A percentile compares a stretch with the other conserved stretches of the same genome.
Evolutionary conservation across 169 alveolate genomes (phyloP).

Genomic region (Plasmodium adleri): DNA sequence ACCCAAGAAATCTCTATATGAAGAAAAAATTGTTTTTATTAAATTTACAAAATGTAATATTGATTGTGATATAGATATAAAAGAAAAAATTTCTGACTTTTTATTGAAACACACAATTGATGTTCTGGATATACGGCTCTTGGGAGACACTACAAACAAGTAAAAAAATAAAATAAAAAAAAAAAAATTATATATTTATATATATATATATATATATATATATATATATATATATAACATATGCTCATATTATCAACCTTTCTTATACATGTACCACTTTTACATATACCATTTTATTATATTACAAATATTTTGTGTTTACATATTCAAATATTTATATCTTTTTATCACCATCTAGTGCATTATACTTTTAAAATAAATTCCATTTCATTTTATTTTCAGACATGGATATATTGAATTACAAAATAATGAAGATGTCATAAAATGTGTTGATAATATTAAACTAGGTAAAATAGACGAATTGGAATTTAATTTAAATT

Average conservation of each 20-base stretch:
- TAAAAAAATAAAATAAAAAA: slow-evolving; percentile 4
- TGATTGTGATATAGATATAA: slow-evolving; percentile 50
- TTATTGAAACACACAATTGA: slow-evolving; percentile 48
- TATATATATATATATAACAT: not conserved
- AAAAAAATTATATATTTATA: not conserved
- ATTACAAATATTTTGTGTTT: too few species aligned
- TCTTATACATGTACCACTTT: too few species aligned
- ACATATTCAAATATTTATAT: too few species aligned
- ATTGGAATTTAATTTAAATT: slow-evolving; percentile 47
- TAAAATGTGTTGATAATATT: slow-evolving; percentile 75
- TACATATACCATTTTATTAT: too few species aligned
- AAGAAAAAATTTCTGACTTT: slow-evolving; percentile 59
- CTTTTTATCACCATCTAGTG: too few species aligned
- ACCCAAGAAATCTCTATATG: slow-evolving; percentile 80
- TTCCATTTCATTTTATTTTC: not conserved
- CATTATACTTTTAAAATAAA: too few species aligned
- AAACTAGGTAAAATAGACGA: slow-evolving; percentile 25
- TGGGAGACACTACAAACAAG: slow-evolving; percentile 26
- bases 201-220: slow-evolving; percentile 15
- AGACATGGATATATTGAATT: slow-evolving; percentile 81
- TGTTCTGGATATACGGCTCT: slow-evolving; percentile 76
- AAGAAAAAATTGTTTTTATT: slow-evolving; percentile 81
- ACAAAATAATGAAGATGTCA: slow-evolving; percentile 77
- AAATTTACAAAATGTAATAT: slow-evolving; percentile 65
- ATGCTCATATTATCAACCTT: too few species aligned